Evolutionary conservation across 2,329 filamentous ascomycete species (phyloP), one percentile per base, ranked within the genome.

Genomic region (Stemphylium lycopersici): DNA sequence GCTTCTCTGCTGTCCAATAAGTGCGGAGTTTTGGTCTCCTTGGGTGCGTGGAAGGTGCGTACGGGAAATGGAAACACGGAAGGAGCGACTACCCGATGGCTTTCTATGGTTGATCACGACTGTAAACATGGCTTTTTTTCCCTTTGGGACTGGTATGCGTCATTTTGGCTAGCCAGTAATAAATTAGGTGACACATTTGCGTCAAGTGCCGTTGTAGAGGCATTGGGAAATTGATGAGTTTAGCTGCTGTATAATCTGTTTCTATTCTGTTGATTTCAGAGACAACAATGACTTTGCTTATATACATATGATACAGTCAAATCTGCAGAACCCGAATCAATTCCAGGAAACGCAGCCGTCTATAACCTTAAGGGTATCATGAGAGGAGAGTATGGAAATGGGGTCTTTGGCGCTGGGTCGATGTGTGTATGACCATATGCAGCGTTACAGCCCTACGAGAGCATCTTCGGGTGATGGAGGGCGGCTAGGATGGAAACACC

Each of bases 341-440:
- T 24, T 24, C 18, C 11, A 20, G 8, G 31, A 16, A 33, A 10
- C 10, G 26, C 20, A 47, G 45, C 24, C 33, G 24, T 46, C 40
- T 59, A 49, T 44, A 31, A 34, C 31, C 18, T 18, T 18, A 7
- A 44, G 68, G 69, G 70, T 72, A 73, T 72, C 69, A 61, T 68
- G 69, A 71, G 68, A 66, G 70, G 67, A 70, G 68, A 63, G 63
- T 56, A 26, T 49, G 43, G 41, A 34, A 34, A 34, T n/a, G 12
- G 24, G 1, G 26, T 24, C 36, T 50, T 20, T 29, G n/a, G 18
- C 31, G 15, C 18, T 15, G 4, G 12, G 16, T 5, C 31, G 26
- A 11, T 11, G 11, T 11, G 8, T 6, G 26, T n/a, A n/a, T 29
- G 26, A 29, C 26, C 1, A 29, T 29, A 10, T 29, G 26, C 26